Percentiles rank a stretch among this genome's conserved stretches.
These are phyloP conservation scores for Ammopiptanthus mongolicus DNA, from an alignment of 306 rosid genomes.

Conservation along the genomic window DNA sequence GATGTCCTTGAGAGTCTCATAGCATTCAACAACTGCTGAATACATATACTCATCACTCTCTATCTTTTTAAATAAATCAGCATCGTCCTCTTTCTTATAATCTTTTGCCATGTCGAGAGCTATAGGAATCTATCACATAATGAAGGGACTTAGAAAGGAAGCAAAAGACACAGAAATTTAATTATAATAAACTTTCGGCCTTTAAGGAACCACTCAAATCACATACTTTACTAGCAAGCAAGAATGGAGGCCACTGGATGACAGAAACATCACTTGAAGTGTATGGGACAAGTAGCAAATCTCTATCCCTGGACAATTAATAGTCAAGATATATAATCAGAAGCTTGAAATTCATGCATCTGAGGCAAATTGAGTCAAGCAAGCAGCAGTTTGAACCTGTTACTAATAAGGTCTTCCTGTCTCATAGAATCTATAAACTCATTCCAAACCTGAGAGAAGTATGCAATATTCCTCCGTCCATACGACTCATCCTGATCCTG, in stretches of 20 bases:
- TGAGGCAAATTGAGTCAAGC: background rate
- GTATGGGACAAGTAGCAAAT: constrained; percentile 84
- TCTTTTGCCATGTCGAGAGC: constrained; percentile 99
- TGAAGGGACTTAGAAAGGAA: constrained; percentile 19
- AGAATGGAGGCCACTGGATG: constrained; percentile 98
- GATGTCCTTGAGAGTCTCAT: constrained; percentile 71
- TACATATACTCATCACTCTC: constrained; percentile 66
- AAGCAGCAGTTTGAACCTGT: constrained; percentile 52
- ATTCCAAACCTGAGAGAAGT: constrained; percentile 92
- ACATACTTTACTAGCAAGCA: constrained; percentile 96
- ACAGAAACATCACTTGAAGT: constrained; percentile 53
- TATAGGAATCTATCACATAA: constrained; percentile 78
- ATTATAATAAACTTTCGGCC: constrained; percentile 4
- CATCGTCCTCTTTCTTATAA: constrained; percentile 68
- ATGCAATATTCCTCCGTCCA: constrained; percentile 56
- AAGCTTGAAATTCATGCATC: constrained; percentile 21
- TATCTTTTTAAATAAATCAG: constrained; percentile 71
- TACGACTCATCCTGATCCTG: constrained; percentile 66
- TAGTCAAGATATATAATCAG: constrained; percentile 29
- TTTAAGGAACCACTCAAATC: constrained; percentile 15
- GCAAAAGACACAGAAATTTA: constrained; percentile 6
- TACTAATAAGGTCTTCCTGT: constrained; percentile 84
- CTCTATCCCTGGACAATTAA: constrained; percentile 64
- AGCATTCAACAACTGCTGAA: constrained; percentile 90
- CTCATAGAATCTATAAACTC: constrained; percentile 77